Percentiles rank a stretch among this genome's conserved stretches.
Conservation (phyloP, 495 filamentous ascomycete species). For the Annulohypoxylon bovei region DNA sequence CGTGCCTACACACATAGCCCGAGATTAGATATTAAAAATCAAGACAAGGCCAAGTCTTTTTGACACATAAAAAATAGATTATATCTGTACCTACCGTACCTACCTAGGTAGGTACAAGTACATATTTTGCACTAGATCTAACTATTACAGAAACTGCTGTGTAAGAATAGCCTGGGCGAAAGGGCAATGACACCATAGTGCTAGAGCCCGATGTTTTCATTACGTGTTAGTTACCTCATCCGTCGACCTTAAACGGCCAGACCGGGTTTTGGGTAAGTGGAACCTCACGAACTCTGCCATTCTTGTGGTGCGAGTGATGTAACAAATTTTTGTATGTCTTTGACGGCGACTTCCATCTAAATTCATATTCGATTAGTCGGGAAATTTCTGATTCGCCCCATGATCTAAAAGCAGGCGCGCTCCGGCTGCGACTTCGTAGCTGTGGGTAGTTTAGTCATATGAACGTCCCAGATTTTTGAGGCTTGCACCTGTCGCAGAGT, state of each 20-base stretch:
- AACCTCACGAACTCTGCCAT: constrained; percentile 8
- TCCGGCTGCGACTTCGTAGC: neutral
- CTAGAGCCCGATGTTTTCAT: constrained; percentile 38
- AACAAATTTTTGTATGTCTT: constrained; percentile 2
- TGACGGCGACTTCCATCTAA: neutral
- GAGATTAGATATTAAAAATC: neutral
- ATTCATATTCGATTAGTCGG: constrained; percentile 11
- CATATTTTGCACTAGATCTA: constrained; percentile 14
- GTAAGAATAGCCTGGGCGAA: neutral
- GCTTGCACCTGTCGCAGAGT: constrained; percentile 6
- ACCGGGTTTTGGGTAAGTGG: constrained; percentile 21
- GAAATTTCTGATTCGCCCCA: constrained; percentile 28
- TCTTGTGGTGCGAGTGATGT: constrained; percentile 20
- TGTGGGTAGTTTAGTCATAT: neutral
- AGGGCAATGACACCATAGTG: constrained; percentile 41
- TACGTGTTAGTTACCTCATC: constrained; percentile 50
- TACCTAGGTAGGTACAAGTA: neutral
- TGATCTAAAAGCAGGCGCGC: constrained; percentile 16
- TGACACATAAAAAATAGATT: neutral
- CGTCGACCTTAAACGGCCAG: constrained; percentile 3
- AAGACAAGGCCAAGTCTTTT: neutral
- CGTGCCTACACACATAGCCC: neutral
- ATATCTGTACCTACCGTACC: neutral
- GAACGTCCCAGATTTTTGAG: neutral
- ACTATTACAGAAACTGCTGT: constrained; percentile 26